Conservation (phyloP, 345 rosid species). For the Acer saccharum region DNA sequence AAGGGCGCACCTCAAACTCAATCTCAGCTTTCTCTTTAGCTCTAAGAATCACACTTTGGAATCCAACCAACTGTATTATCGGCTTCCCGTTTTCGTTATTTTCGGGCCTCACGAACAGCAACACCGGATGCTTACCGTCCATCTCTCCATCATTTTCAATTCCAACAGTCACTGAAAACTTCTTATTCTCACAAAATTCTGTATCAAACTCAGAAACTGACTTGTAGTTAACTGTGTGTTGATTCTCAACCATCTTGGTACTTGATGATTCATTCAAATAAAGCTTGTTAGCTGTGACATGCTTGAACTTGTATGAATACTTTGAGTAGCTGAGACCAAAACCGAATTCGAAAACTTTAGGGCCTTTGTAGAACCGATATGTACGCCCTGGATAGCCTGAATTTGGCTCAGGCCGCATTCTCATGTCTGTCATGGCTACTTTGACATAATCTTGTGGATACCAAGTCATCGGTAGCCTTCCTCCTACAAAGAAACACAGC, state of each 20-base stretch:
- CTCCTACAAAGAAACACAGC: conserved; percentile 50
- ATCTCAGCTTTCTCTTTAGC: conserved; percentile 57
- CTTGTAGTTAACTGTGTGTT: conserved; percentile 25
- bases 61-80: conserved; percentile 67
- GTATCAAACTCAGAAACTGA: conserved; percentile 53
- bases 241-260: background rate
- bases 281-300: conserved; percentile 30
- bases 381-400: conserved; percentile 88
- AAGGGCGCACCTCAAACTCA: conserved; percentile 54
- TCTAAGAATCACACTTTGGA: conserved; percentile 60
- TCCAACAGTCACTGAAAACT: conserved; percentile 43
- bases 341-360: conserved; percentile 66
- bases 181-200: conserved; percentile 43
- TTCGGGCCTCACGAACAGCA: conserved; percentile 60
- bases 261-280: conserved; percentile 39
- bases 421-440: conserved; percentile 85
- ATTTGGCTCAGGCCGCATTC: conserved; percentile 64
- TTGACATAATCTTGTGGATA: conserved; percentile 68
- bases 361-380: conserved; percentile 73
- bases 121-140: conserved; percentile 73
- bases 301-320: conserved; percentile 52
- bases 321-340: conserved; percentile 78
- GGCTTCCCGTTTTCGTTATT: conserved; percentile 55
- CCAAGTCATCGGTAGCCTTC: conserved; percentile 89
- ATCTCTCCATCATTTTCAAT: conserved; percentile 63